Evolutionary conservation across 1,284 basidiomycete genomes (phyloP).

Genomic region (Ceraceosorus guamensis): DNA sequence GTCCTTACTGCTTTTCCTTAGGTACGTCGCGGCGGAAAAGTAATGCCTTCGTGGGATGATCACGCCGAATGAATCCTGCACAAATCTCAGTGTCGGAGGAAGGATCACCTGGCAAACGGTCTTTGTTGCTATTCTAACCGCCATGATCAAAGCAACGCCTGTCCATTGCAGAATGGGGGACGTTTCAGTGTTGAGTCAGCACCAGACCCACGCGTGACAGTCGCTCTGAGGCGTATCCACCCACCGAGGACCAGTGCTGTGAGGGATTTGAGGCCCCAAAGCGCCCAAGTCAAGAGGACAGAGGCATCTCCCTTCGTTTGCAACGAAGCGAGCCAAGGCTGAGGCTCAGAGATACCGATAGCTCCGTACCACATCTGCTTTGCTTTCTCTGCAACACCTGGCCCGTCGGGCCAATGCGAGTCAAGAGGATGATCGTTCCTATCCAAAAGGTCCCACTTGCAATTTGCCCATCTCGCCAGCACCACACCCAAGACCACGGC

Average conservation of each 20-base stretch:
- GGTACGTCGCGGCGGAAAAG: conserved; percentile 6
- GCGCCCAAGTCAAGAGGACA: no score
- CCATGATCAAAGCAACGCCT: conserved; percentile 58
- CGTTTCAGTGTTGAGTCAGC: no score
- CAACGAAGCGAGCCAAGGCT: no score
- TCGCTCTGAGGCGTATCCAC: no score
- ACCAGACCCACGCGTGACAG: no score
- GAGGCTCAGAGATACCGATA: no score
- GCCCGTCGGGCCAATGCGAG: background rate
- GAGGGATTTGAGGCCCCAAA: no score
- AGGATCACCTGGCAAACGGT: conserved; percentile 4
- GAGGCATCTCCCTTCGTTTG: no score
- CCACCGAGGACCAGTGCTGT: no score
- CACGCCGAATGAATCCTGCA: conserved; percentile 28
- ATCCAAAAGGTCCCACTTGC: conserved; percentile 1
- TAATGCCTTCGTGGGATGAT: conserved; percentile 36
- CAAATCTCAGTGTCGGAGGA: conserved; percentile 28
- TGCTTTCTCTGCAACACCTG: no score
- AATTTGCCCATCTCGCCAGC: conserved; percentile 59
- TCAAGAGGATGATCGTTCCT: conserved; percentile 4
- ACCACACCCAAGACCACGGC: conserved; percentile 74
- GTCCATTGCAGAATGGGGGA: background rate
- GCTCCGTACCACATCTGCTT: no score
- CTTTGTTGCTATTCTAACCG: conserved; percentile 50
- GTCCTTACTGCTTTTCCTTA: conserved; percentile 14